Conservation (phyloP, 2,329 filamentous ascomycete genomes). For the Dactylellina parvicollis region DNA sequence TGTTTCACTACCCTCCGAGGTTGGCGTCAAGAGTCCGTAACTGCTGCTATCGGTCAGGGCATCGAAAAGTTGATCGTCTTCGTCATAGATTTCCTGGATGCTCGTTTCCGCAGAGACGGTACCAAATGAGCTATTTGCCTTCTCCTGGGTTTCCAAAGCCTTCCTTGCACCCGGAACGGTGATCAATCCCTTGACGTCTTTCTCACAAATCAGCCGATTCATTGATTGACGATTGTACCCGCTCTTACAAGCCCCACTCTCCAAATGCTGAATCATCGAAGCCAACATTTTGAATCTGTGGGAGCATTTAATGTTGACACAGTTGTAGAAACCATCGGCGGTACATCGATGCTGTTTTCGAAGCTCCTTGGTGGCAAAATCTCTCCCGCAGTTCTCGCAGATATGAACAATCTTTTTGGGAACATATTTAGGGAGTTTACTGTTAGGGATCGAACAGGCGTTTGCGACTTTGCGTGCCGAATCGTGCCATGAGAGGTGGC, state of each 20-base stretch:
- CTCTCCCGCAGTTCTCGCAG: constrained; percentile 11
- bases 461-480: not conserved
- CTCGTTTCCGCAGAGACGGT: not conserved
- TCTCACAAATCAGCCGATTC: constrained; percentile 12
- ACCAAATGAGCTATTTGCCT: not conserved
- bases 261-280: constrained; percentile 17
- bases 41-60: not conserved
- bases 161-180: constrained; percentile 16
- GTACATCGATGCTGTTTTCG: not conserved
- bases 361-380: constrained; percentile 11
- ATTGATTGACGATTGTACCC: constrained; percentile 12
- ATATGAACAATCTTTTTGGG: constrained; percentile 12
- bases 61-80: not conserved
- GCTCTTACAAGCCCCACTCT: constrained; percentile 23
- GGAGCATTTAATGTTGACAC: constrained; percentile 4
- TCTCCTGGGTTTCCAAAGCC: not conserved
- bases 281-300: not conserved
- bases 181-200: constrained; percentile 16
- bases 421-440: not conserved
- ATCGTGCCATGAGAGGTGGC: constrained; percentile 10
- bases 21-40: constrained; percentile 1
- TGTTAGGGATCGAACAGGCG: not conserved
- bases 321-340: not conserved
- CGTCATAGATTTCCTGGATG: not conserved
- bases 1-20: not conserved